Evolutionary conservation across 768 basidiomycete genomes (phyloP), one percentile per base, ranked within the genome.

Genomic region (Boletus sp.): DNA sequence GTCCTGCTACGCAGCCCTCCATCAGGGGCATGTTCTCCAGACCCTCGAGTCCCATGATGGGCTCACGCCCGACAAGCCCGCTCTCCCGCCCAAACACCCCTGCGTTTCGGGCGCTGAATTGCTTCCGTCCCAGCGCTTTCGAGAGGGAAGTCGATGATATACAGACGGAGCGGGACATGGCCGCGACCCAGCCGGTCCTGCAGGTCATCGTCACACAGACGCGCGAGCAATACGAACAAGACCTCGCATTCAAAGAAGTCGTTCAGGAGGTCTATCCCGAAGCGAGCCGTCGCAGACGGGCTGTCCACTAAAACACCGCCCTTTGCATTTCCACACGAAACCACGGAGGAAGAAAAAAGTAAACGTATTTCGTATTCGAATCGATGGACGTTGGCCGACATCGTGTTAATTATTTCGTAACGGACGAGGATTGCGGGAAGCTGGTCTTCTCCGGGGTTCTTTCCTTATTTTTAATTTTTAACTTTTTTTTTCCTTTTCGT

Each of bases 201-300:
- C 70, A 72, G 57, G 72, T 72, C 7, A 72, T 72, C 56, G 72
- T 72, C 36, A 72, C 67, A 8, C 71, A 72, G 52, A 72, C 68
- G 28, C 68, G 68, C 39, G 67, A 68, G 18, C 68, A 72, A 18
- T 70, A 72, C 54, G 68, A 73, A 2, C 68, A 72, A 30, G 71
- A 73, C 53, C 60, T 62, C 37, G 70, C 68, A 28, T 73, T 73
- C 49, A 73, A 71, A 40, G 66, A 71, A 24, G 60, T 51, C 40
- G 63, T 68, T 5, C 66, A 69, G 49, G 54, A 66, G 37, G 61
- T 70, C 12, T 70, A 57, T 24, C 70, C 70, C 11, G 71, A 67
- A 48, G 64, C 70, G 10, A 37, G 51, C 52, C 61, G 67, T 54
- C 63, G 57, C 47, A 51, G 58, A 40, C 66, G 65, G 32, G 42